phyloP scores from a whole-genome alignment of 179 eudicot genomes.

The Beta corolliflora region DNA sequence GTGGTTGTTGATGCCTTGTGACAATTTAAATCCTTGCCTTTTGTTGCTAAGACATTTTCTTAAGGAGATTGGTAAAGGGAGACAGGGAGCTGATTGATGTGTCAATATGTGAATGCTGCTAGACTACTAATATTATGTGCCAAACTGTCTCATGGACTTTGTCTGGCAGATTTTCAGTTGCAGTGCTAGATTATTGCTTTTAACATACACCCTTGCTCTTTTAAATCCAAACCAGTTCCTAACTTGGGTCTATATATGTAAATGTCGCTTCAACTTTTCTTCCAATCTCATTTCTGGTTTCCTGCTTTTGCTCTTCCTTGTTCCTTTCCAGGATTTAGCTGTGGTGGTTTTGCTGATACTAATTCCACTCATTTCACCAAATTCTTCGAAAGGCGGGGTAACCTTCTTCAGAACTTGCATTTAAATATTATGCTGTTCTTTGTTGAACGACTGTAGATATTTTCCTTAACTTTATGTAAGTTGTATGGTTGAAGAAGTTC shows the following conservation, averaged over 20 bases:
- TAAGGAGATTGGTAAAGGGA: not conserved
- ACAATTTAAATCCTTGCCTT: not conserved
- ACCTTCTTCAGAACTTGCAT: conserved; percentile 27
- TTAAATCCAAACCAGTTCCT: not conserved
- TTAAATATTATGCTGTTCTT: conserved; percentile 2
- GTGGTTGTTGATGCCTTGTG: not conserved
- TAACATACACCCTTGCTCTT: conserved; percentile 11
- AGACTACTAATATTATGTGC: not conserved
- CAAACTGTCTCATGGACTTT: not conserved
- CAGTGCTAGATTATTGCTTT: conserved; percentile 2
- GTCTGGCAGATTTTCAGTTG: not conserved
- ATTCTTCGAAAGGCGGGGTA: conserved; percentile 99
- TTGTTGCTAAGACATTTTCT: not conserved
- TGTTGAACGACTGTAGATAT: not conserved
- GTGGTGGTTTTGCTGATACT: conserved; percentile 98
- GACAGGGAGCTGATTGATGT: conserved; percentile 3
- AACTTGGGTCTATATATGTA: not conserved
- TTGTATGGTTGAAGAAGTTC: not conserved
- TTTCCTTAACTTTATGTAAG: not conserved
- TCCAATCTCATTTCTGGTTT: not conserved
- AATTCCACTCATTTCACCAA: conserved; percentile 96
- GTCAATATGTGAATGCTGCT: not conserved
- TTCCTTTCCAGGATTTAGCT: conserved; percentile 78
- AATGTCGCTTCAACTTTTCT: not conserved
- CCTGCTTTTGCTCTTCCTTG: conserved; percentile 2